Base-by-base conservation (phyloP, 75 land plant species). In the Larix kaempferi region DNA sequence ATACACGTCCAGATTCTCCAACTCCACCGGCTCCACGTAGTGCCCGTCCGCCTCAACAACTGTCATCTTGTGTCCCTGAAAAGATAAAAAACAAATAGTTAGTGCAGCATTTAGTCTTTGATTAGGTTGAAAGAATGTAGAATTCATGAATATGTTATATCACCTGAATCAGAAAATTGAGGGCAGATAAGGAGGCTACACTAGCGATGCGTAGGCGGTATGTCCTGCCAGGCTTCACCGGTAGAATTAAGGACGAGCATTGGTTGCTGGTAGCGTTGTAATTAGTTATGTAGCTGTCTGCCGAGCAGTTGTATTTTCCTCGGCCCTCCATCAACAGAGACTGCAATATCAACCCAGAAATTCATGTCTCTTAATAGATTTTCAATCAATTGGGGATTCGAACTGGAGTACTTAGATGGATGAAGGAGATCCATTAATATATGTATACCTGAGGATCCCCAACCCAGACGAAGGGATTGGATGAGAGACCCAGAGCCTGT, bases 41-140 rank as follows among this genome's bases (percentile, higher is more conserved):
- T 93, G 89, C 4, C 97, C 94, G 78, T 96, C 97, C 0, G 97
- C 96, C 83, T 96, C 96, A 41, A 94, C 97, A 65, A 96, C 86
- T 4, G 80, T 81, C 91, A 96, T 84, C 77, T 87, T 90, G 89
- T 96, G 96, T 59, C 82, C 78, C 99, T 96, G 82, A 1, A 29
- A 29, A 29, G 1, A 29, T 1, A 29, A 27, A 61, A 1, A 29
- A 29, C 44, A 16, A 35, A 22, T 14, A 10, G 14, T 35, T 29
- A 29, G 33, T 29, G 0, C 33, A 29, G 0, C 33, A 29, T 29
- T 29, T 29, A 29, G 1, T 29, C 33, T 29, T 29, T 29, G 33
- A 29, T 29, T 67, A 29, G 29, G 25, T 13, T 13, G 29, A 67
- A 16, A 67, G 25, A 67, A 16, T 21, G 71, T 12, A 67, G 71